These are phyloP conservation scores for Plantago elongata DNA, from an alignment of 257 asterid species.

Conservation along the genomic window DNA sequence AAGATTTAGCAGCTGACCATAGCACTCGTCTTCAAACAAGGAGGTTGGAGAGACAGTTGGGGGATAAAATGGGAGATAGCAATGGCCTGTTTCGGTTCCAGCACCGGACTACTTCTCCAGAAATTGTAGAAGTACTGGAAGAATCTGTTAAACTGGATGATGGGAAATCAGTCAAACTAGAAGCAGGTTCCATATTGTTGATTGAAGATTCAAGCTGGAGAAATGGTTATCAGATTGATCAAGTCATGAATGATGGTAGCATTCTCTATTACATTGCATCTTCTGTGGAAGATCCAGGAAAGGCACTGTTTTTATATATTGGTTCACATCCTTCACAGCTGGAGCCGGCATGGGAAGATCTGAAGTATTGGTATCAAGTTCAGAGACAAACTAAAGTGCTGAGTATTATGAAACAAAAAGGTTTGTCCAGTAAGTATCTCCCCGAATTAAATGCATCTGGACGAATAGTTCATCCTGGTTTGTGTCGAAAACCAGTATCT, in stretches of 20 bases:
- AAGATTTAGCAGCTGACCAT: constrained; percentile 97
- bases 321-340: constrained; percentile 92
- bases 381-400: constrained; percentile 96
- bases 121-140: constrained; percentile 90
- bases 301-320: constrained; percentile 51
- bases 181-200: constrained; percentile 62
- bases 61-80: constrained; percentile 50
- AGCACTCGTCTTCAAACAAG: constrained; percentile 84
- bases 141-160: constrained; percentile 52
- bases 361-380: constrained; percentile 92
- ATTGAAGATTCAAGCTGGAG: constrained; percentile 72
- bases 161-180: constrained; percentile 55
- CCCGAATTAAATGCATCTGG: constrained; percentile 78
- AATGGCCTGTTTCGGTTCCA: constrained; percentile 65
- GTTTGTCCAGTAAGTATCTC: constrained; percentile 70
- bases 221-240: constrained; percentile 58
- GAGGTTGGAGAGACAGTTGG: constrained; percentile 74
- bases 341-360: constrained; percentile 97
- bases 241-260: constrained; percentile 65
- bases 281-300: constrained; percentile 56
- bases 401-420: constrained; percentile 76
- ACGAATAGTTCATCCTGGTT: constrained; percentile 78
- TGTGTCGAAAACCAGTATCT: constrained; percentile 48
- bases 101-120: constrained; percentile 74
- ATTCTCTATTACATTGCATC: constrained; percentile 54